Base-by-base conservation (phyloP, 75 land plant species). In the Chamaecyparis obtusa region DNA sequence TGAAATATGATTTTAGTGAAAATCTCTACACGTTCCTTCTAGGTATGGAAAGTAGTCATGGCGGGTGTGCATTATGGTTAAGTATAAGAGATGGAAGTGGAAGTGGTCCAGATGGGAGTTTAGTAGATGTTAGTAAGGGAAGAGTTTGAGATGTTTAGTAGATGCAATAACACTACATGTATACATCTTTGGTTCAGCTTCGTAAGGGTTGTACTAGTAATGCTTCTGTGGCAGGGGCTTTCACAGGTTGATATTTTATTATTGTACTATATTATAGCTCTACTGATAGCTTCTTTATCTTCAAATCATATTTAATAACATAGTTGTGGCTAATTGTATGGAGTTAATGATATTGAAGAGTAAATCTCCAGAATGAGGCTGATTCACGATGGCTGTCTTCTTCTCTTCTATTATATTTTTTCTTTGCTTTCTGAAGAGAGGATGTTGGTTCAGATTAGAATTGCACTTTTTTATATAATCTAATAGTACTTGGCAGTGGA, bases 1-100 rank as follows among this genome's bases (percentile, higher is more conserved):
- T 98, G 84, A 91, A 91, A 88, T 98, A 98, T 88, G 67, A 91
- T 13, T 97, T 96, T 91, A 95, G 95, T 33, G 99, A 95, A 67
- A 91, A 88, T 81, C 89, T 87, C 51, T 87, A 77, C 43, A 91
- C 97, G 14, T 91, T 93, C 39, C 90, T 98, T 86, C 77, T 95
- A 39, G 83, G 91, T 32, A 94, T 98, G 95, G 99, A 97, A 76
- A 99, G 99, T 17, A 98, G 99, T 79, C 99, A 98, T 88, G 99
- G 99, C 48, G 99, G 99, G 2, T 91, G 93, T 74, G 94, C 99
- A 27, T 98, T 99, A 72, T 98, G 99, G 97, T 80, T 90, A 14
- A 85, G 94, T 13, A 15, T 77, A n/a, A 35, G 99, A 98, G 46
- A 84, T 86, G 92, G 91, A 76, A 85, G 43, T 85, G 84, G 89